Evolutionary conservation across 768 basidiomycete species (phyloP), one percentile per base, ranked within the genome.

Genomic region (Kwoniella sp.): DNA sequence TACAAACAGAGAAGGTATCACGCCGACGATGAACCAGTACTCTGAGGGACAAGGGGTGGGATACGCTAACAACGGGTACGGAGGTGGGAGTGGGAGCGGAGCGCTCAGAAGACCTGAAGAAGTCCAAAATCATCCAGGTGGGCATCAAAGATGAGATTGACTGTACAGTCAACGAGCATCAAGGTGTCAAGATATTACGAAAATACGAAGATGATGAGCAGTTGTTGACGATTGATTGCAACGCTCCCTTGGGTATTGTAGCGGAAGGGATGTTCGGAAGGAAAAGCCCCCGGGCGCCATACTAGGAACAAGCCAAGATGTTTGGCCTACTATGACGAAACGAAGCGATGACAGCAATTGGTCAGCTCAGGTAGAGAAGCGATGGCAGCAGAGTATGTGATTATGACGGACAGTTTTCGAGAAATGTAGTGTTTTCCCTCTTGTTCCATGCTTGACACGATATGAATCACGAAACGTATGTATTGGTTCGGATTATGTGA

Each of bases 261-360:
- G 72, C 72, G 8, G 72, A 73, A 49, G 72, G 72, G 33, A 66
- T 73, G 72, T 69, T 73, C 51, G 72, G 72, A 9, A 58, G 72
- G 53, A 73, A 73, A 36, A 67, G 67, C 40, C 72, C 72, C 5
- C 56, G 40, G 64, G 46, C 40, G 40, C 10, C 40, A 3, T 44
- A 44, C 17, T 44, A 44, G 40, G 40, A 10, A 44, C 40, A 15
- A 44, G 40, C 33, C 13, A 33, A 5, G 33, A 33, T n/a, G n/a
- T n/a, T n/a, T n/a, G n/a, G n/a, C n/a, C n/a, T n/a, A n/a, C n/a
- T n/a, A n/a, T n/a, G n/a, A n/a, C n/a, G n/a, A n/a, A n/a, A n/a
- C n/a, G n/a, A n/a, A n/a, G n/a, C n/a, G n/a, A n/a, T n/a, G n/a
- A n/a, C n/a, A n/a, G n/a, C n/a, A n/a, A n/a, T n/a, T n/a, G 13